phyloP scores from a whole-genome alignment of 2,329 filamentous ascomycete genomes.

The Sarocladium brachiariae region DNA sequence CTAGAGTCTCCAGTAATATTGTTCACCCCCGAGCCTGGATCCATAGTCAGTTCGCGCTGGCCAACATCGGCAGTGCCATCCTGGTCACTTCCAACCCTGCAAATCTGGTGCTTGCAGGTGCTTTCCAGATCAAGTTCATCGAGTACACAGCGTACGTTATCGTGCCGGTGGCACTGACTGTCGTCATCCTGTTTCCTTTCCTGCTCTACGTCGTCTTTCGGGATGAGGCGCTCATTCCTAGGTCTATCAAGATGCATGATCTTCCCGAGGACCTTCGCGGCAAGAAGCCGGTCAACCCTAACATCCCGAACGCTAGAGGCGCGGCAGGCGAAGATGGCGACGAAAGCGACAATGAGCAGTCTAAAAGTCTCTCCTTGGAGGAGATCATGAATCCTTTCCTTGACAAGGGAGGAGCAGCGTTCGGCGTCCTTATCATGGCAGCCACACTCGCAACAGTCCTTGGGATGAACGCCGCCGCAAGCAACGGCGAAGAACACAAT shows the following conservation, averaged over 20 bases:
- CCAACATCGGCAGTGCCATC: conserved; percentile 68
- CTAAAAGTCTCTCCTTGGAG: conserved; percentile 47
- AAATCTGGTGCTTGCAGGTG: conserved; percentile 66
- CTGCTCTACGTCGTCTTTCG: conserved; percentile 63
- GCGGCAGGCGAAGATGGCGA: conserved; percentile 37
- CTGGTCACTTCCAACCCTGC: conserved; percentile 74
- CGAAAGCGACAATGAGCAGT: conserved; percentile 28
- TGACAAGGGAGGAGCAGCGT: conserved; percentile 57
- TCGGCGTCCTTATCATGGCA: conserved; percentile 61
- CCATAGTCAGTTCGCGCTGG: conserved; percentile 62
- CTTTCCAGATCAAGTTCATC: conserved; percentile 66
- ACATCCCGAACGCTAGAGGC: conserved; percentile 58
- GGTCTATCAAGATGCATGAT: conserved; percentile 60
- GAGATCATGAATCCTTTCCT: conserved; percentile 72
- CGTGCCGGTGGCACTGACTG: conserved; percentile 63
- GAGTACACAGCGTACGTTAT: conserved; percentile 73
- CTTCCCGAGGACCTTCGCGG: conserved; percentile 38
- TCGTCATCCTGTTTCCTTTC: conserved; percentile 61
- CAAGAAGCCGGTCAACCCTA: conserved; percentile 60
- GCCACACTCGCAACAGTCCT: conserved; percentile 59
- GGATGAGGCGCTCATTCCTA: conserved; percentile 56
- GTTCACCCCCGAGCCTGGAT: conserved; percentile 67
- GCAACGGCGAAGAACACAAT: conserved; percentile 41
- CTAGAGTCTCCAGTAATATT: conserved; percentile 66
- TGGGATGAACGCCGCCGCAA: conserved; percentile 55